Conservation (phyloP, 495 filamentous ascomycete genomes). For the Cairneyella variabilis region DNA sequence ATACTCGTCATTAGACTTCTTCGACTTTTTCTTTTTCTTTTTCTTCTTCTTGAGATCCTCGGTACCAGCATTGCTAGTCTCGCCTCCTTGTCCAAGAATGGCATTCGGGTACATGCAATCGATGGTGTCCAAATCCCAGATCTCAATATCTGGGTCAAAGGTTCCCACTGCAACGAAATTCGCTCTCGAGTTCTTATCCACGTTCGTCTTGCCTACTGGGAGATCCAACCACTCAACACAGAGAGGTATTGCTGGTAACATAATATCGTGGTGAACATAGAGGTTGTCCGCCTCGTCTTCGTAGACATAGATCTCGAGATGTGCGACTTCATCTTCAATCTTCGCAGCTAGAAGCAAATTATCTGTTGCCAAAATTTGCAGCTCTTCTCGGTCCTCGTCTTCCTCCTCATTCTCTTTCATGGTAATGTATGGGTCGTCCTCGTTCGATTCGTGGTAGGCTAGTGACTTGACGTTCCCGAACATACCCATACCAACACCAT, state of each 20-base stretch:
- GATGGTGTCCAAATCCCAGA: slow-evolving; percentile 94
- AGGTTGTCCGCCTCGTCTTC: slow-evolving; percentile 92
- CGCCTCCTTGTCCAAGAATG: slow-evolving; percentile 83
- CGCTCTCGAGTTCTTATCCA: slow-evolving; percentile 54
- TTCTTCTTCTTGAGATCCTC: slow-evolving; percentile 59
- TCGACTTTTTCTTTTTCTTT: slow-evolving; percentile 78
- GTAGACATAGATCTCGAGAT: slow-evolving; percentile 96
- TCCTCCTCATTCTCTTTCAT: slow-evolving; percentile 72
- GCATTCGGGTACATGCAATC: slow-evolving; percentile 98
- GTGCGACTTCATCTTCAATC: slow-evolving; percentile 94
- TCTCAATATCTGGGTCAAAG: slow-evolving; percentile 97
- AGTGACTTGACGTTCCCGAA: slow-evolving; percentile 92
- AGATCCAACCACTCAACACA: slow-evolving; percentile 94
- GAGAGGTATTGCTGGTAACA: slow-evolving; percentile 95
- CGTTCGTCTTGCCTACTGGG: slow-evolving; percentile 65
- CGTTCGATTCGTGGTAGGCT: slow-evolving; percentile 88
- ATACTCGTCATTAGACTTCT: slow-evolving; percentile 84
- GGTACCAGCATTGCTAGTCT: slow-evolving; percentile 36
- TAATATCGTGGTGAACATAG: slow-evolving; percentile 99
- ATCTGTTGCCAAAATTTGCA: slow-evolving; percentile 88
- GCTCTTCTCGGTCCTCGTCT: slow-evolving; percentile 86
- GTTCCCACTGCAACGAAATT: slow-evolving; percentile 96
- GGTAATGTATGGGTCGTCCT: slow-evolving; percentile 94
- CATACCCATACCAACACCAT: slow-evolving; percentile 73
- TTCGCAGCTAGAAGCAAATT: slow-evolving; percentile 89